Percentiles rank a stretch among this genome's conserved stretches.
Evolutionary conservation across 345 rosid species (phyloP).

Genomic region (Eucalyptus polyanthemos): DNA sequence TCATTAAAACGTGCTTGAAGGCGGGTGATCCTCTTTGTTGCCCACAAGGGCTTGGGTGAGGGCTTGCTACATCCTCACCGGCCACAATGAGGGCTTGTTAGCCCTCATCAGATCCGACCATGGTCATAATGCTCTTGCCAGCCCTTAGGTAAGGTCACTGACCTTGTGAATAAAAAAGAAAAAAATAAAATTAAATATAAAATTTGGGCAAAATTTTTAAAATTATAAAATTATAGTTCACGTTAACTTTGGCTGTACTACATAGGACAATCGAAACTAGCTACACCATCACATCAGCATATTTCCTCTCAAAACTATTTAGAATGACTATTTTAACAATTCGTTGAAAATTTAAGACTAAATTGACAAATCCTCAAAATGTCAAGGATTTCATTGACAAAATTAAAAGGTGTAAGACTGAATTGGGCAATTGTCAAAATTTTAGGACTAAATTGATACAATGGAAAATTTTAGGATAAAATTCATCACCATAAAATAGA

Average conservation of each 20-base stretch:
- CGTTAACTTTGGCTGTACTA: accelerated
- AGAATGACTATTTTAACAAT: background rate
- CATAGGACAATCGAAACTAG: accelerated
- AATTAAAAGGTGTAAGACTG: background rate
- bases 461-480: accelerated
- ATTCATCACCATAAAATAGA: background rate
- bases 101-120: background rate
- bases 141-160: background rate
- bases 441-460: background rate
- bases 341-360: background rate
- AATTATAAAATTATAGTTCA: background rate
- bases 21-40: accelerated
- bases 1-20: background rate
- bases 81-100: background rate
- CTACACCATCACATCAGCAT: accelerated
- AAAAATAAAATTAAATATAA: background rate
- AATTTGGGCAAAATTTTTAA: background rate
- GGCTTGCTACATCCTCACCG: background rate
- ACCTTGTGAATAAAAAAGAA: background rate
- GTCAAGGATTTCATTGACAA: background rate
- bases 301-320: background rate
- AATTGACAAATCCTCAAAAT: background rate
- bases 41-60: background rate
- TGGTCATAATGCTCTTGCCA: background rate
- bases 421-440: background rate